These are phyloP conservation scores for Bruguiera parviflora DNA, from an alignment of 345 rosid species.

Conservation along the genomic window DNA sequence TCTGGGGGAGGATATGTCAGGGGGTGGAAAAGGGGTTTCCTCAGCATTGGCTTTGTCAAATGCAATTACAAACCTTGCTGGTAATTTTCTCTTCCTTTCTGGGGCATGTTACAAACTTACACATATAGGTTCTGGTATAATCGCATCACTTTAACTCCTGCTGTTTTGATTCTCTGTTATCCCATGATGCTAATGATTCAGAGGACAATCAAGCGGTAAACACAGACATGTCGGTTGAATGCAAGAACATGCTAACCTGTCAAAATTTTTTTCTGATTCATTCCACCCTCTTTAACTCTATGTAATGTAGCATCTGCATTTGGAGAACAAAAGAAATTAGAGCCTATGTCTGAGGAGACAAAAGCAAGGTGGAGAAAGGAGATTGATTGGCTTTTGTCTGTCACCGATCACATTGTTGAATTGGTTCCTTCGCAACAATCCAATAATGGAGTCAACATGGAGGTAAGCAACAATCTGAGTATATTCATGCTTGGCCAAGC, in stretches of 20 bases:
- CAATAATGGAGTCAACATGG: constrained; percentile 67
- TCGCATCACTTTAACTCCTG: too few species aligned
- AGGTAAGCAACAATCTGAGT: constrained; percentile 37
- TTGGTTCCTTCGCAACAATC: constrained; percentile 80
- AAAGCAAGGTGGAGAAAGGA: constrained; percentile 85
- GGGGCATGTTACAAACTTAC: background rate
- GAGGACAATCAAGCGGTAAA: background rate
- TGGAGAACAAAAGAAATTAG: constrained; percentile 66
- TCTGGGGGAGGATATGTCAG: constrained; percentile 78
- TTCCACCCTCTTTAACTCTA: background rate
- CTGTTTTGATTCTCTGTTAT: too few species aligned
- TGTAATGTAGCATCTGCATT: constrained; percentile 66
- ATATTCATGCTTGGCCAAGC: background rate
- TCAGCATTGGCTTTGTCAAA: constrained; percentile 72
- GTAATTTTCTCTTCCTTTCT: constrained; percentile 21
- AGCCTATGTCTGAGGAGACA: constrained; percentile 75
- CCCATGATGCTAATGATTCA: too few species aligned
- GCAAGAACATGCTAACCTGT: background rate
- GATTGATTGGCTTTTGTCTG: constrained; percentile 77
- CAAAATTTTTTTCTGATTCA: background rate
- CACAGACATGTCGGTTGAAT: background rate
- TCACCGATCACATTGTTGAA: constrained; percentile 78
- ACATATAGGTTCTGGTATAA: too few species aligned
- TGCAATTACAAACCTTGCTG: constrained; percentile 70
- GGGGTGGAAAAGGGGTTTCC: constrained; percentile 74